Conservation (phyloP, 2,329 filamentous ascomycete species). For the Tolypocladium ovalisporum region DNA sequence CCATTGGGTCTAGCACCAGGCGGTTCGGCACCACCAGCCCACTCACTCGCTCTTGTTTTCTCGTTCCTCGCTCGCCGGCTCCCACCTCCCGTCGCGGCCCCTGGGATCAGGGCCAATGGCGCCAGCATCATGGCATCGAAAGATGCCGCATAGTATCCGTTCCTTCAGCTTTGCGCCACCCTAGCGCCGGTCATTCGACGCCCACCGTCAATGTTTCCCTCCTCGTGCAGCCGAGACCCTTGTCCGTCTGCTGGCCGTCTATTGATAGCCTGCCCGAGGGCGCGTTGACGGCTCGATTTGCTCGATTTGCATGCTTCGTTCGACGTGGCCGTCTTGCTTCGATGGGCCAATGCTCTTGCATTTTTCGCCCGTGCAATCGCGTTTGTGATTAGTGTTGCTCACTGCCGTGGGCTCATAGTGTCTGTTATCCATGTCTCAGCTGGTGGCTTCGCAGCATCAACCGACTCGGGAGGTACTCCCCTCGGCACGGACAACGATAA, state of each 20-base stretch:
- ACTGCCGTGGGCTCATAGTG: not conserved
- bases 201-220: not conserved
- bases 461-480: not conserved
- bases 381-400: not conserved
- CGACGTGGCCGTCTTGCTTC: not conserved
- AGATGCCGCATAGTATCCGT: not conserved
- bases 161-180: constrained; percentile 1
- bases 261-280: not conserved
- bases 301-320: not conserved
- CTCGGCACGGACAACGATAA: not conserved
- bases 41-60: not conserved
- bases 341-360: not conserved
- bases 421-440: not conserved
- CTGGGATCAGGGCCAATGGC: not conserved
- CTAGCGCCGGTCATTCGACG: not conserved
- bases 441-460: not conserved
- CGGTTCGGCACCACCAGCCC: not conserved
- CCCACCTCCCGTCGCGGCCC: not conserved
- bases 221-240: not conserved
- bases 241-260: not conserved
- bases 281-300: not conserved
- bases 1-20: not conserved
- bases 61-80: not conserved
- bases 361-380: not conserved
- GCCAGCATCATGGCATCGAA: not conserved